Percentiles rank a stretch among this genome's conserved stretches.
phyloP scores from a whole-genome alignment of 2,329 filamentous ascomycete genomes.

The Fusarium azukiicola region DNA sequence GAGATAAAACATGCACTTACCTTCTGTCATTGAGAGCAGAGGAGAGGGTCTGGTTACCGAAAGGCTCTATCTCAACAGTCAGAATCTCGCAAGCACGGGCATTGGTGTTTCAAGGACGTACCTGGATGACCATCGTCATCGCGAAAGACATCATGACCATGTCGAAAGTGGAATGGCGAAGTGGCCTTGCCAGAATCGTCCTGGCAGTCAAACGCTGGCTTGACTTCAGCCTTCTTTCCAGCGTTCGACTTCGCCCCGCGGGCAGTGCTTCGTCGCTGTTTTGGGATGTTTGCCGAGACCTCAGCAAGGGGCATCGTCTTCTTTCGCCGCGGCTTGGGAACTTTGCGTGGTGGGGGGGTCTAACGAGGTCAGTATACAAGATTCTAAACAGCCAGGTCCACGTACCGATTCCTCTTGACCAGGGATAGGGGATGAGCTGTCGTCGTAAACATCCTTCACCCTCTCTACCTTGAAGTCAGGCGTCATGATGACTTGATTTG shows the following conservation, averaged over 20 bases:
- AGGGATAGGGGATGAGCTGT: conserved; percentile 72
- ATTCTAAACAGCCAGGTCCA: neutral
- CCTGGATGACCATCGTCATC: conserved; percentile 55
- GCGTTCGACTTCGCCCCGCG: conserved; percentile 43
- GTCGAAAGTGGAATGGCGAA: conserved; percentile 46
- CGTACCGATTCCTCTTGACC: conserved; percentile 69
- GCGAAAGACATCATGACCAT: conserved; percentile 57
- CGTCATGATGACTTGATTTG: conserved; percentile 83
- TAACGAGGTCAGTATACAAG: conserved; percentile 34
- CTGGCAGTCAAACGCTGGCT: conserved; percentile 41
- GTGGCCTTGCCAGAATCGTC: conserved; percentile 30
- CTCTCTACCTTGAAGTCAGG: conserved; percentile 72
- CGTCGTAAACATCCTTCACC: conserved; percentile 79
- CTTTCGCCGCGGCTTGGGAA: conserved; percentile 57
- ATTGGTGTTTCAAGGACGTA: conserved; percentile 38
- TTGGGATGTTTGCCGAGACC: conserved; percentile 60
- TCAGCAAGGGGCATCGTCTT: conserved; percentile 58
- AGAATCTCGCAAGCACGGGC: conserved; percentile 29
- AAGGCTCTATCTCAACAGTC: conserved; percentile 48
- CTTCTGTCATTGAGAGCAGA: conserved; percentile 52
- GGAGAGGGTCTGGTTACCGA: conserved; percentile 49
- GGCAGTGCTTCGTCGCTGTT: conserved; percentile 49
- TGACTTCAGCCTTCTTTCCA: conserved; percentile 46
- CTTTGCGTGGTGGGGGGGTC: conserved; percentile 58
- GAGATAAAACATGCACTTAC: conserved; percentile 37